phyloP scores from a whole-genome alignment of 495 filamentous ascomycete genomes.

The Xylaria cubensis region DNA sequence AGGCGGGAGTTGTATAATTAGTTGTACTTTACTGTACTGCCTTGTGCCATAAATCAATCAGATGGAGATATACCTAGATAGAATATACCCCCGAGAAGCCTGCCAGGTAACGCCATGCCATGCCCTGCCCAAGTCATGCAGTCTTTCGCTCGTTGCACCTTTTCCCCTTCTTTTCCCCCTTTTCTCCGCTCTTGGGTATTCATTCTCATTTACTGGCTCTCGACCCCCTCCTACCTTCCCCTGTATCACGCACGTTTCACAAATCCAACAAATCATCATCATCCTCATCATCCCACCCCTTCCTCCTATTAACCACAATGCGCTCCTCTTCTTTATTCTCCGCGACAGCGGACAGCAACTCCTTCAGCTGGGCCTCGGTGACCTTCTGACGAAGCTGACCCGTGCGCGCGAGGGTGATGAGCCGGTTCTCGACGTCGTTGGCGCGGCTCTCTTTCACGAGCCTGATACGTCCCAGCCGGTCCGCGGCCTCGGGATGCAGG shows the following conservation, averaged over 20 bases:
- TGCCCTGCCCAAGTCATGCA: conserved; percentile 28
- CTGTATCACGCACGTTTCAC: conserved; percentile 31
- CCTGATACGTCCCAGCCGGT: conserved; percentile 91
- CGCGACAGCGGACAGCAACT: conserved; percentile 80
- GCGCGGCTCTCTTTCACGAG: conserved; percentile 94
- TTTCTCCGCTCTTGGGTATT: neutral
- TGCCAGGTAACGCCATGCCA: conserved; percentile 36
- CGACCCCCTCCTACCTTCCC: neutral
- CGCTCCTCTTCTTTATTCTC: conserved; percentile 75
- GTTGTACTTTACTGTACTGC: conserved; percentile 4
- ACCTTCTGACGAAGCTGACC: conserved; percentile 89
- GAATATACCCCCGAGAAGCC: conserved; percentile 1
- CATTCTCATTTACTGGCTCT: conserved; percentile 1
- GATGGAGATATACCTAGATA: conserved; percentile 11
- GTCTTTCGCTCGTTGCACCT: neutral
- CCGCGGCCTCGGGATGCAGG: conserved; percentile 89
- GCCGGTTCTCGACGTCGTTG: conserved; percentile 85
- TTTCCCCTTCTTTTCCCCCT: neutral
- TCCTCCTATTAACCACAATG: conserved; percentile 83
- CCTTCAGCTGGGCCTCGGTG: conserved; percentile 91
- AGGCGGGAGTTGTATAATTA: conserved; percentile 19
- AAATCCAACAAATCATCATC: conserved; percentile 83
- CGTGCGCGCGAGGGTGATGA: conserved; percentile 87
- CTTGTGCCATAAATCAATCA: conserved; percentile 20
- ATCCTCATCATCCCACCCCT: conserved; percentile 85